Conservation (phyloP, 2,329 filamentous ascomycete genomes). For the Paraconiothyrium brasiliense region DNA sequence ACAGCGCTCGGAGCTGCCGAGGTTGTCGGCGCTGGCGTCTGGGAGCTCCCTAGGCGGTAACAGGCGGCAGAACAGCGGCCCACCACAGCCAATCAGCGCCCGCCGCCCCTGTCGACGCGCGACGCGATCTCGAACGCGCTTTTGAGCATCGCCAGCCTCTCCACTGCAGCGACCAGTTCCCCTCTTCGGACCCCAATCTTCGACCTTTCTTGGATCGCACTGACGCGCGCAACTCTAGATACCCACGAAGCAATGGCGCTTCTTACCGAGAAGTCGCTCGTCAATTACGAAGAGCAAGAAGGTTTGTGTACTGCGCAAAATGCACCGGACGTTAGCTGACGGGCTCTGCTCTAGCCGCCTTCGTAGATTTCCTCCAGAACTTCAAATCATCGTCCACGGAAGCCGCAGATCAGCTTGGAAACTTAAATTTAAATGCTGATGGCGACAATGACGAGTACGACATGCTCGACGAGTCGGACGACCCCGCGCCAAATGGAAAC, state of each 20-base stretch:
- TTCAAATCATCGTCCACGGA: constrained; percentile 84
- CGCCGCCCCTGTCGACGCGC: constrained; percentile 31
- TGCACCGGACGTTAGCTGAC: constrained; percentile 43
- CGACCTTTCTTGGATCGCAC: constrained; percentile 13
- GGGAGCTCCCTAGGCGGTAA: constrained; percentile 30
- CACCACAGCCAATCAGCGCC: constrained; percentile 29
- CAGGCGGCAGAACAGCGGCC: constrained; percentile 28
- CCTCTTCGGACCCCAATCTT: constrained; percentile 27
- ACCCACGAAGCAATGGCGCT: constrained; percentile 75
- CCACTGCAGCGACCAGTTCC: constrained; percentile 33
- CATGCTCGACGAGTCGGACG: constrained; percentile 85
- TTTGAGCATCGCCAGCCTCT: constrained; percentile 27
- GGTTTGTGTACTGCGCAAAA: constrained; percentile 61
- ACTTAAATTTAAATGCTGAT: constrained; percentile 87
- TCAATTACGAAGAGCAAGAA: constrained; percentile 89
- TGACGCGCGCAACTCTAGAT: constrained; percentile 15
- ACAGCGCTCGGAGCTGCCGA: constrained; percentile 33
- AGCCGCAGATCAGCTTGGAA: constrained; percentile 82
- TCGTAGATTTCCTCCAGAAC: constrained; percentile 85
- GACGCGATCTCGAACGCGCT: constrained; percentile 36
- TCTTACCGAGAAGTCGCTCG: constrained; percentile 77
- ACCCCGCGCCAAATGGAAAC: constrained; percentile 59
- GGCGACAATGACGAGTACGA: constrained; percentile 90
- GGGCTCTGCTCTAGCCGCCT: constrained; percentile 67
- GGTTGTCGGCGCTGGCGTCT: constrained; percentile 37